Percentiles rank a stretch among this genome's conserved stretches.
These are phyloP conservation scores for Mollisia scopiformis DNA, from an alignment of 2,329 filamentous ascomycete species.

Conservation along the genomic window DNA sequence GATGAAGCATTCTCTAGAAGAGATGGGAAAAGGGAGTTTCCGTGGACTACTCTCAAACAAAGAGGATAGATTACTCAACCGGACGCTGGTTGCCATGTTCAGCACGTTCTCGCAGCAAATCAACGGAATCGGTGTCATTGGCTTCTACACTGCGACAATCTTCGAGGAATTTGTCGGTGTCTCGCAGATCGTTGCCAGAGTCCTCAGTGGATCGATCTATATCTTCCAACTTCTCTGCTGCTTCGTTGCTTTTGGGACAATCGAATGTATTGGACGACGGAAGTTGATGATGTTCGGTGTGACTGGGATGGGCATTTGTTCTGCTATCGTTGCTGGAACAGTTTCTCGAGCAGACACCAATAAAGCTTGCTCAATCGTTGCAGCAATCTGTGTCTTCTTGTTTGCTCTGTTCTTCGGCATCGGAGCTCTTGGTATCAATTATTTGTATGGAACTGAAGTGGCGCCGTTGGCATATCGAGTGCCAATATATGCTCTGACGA, in stretches of 20 bases:
- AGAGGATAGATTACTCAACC: constrained; percentile 51
- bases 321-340: constrained; percentile 61
- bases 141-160: constrained; percentile 19
- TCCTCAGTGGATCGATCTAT: constrained; percentile 33
- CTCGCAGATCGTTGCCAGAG: constrained; percentile 4
- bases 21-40: constrained; percentile 52
- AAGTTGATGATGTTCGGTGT: constrained; percentile 73
- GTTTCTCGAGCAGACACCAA: constrained; percentile 46
- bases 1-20: constrained; percentile 52
- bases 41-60: constrained; percentile 48
- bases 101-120: constrained; percentile 53
- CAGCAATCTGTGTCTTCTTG: constrained; percentile 57
- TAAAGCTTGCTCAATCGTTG: constrained; percentile 38
- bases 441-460: constrained; percentile 62
- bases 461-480: constrained; percentile 59
- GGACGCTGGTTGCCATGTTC: constrained; percentile 49
- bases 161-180: constrained; percentile 17
- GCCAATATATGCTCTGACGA: constrained; percentile 74
- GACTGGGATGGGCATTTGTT: constrained; percentile 61
- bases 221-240: constrained; percentile 12
- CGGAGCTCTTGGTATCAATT: constrained; percentile 59
- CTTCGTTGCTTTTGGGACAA: constrained; percentile 18
- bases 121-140: constrained; percentile 17
- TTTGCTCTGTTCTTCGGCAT: constrained; percentile 62
- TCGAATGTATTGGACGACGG: constrained; percentile 63